Evolutionary conservation across 306 rosid species (phyloP).

Genomic region (Quercus glauca): DNA sequence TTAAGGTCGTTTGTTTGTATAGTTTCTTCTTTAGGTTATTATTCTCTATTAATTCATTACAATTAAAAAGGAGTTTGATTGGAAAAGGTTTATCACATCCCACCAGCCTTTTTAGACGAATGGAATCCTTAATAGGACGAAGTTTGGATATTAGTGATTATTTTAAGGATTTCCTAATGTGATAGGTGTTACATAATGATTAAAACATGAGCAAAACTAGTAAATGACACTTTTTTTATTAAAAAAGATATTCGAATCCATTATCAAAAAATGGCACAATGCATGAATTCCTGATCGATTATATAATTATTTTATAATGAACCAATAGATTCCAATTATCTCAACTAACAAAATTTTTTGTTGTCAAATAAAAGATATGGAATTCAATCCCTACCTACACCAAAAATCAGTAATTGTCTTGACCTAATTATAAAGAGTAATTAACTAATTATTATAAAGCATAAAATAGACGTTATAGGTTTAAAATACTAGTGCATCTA

Average conservation of each 20-base stretch:
- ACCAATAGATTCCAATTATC: no score
- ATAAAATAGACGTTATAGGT: no score
- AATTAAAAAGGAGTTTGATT: not conserved
- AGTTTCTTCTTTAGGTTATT: no score
- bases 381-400: no score
- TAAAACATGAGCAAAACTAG: not conserved
- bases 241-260: not conserved
- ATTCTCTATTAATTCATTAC: not conserved
- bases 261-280: not conserved
- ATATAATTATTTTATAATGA: not conserved
- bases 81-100: not conserved
- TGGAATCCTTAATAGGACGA: not conserved
- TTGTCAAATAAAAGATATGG: no score
- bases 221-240: not conserved
- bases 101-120: not conserved
- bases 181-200: not conserved
- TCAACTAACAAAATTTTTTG: no score
- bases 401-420: no score
- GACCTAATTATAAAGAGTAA: no score
- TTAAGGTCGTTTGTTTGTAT: no score
- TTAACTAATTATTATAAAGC: no score
- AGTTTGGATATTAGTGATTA: not conserved
- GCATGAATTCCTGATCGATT: no score
- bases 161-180: not conserved
- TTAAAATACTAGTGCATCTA: no score